Percentiles rank a stretch among this genome's conserved stretches.
Evolutionary conservation across 306 rosid species (phyloP).

Genomic region (Cajanus cajan): DNA sequence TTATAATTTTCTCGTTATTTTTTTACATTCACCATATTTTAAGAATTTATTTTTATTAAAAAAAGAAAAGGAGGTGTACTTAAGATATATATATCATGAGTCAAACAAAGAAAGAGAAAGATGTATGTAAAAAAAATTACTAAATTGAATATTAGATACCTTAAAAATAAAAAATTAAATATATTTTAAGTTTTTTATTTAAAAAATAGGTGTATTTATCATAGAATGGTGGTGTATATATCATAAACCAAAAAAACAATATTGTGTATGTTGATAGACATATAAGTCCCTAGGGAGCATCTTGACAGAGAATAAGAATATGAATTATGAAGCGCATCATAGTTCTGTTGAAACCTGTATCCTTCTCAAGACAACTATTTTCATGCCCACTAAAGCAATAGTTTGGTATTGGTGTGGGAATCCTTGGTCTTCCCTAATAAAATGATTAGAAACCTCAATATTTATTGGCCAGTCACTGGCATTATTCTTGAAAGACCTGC

Average conservation of each 20-base stretch:
- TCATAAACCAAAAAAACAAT: neutral
- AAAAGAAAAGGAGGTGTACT: too few species aligned
- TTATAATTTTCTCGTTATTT: too few species aligned
- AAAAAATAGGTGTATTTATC: too few species aligned
- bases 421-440: neutral
- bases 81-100: too few species aligned
- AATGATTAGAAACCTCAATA: neutral
- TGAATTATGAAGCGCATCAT: conserved; percentile 42
- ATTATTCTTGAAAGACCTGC: neutral
- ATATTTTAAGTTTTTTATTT: too few species aligned
- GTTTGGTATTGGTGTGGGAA: conserved; percentile 17
- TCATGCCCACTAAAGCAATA: neutral
- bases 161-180: too few species aligned
- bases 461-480: neutral
- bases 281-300: neutral
- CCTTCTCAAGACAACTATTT: conserved; percentile 28
- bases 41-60: too few species aligned
- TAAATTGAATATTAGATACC: too few species aligned
- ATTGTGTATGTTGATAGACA: neutral
- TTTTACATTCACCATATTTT: too few species aligned
- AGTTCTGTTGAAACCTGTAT: conserved; percentile 36
- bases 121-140: too few species aligned
- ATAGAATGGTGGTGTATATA: too few species aligned
- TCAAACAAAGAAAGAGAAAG: too few species aligned
- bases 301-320: neutral